Evolutionary conservation across 2,329 filamentous ascomycete species (phyloP).

Genomic region (Metarhizium humberi): DNA sequence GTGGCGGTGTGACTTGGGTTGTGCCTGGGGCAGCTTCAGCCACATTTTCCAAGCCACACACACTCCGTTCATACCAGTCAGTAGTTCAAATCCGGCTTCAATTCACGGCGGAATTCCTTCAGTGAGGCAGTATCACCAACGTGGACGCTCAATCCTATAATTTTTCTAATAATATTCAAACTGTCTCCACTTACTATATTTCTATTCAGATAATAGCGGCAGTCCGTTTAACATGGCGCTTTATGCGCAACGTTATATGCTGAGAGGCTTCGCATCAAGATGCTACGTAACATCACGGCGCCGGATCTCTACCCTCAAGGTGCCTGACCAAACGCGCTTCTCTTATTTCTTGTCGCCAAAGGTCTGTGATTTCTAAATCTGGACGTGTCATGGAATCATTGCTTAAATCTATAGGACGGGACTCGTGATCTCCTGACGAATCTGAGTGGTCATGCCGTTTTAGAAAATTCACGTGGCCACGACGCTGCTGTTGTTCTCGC

Average conservation of each 20-base stretch:
- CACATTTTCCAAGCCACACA: conserved; percentile 7
- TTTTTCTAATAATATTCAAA: neutral
- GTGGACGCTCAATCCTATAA: neutral
- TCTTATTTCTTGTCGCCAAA: conserved; percentile 12
- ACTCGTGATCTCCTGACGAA: conserved; percentile 11
- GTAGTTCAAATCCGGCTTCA: too few relatives aligned
- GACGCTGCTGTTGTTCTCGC: conserved; percentile 40
- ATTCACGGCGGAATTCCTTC: too few relatives aligned
- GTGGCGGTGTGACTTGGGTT: conserved; percentile 12
- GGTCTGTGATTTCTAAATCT: neutral
- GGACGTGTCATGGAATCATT: neutral
- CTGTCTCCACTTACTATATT: too few relatives aligned
- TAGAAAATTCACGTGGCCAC: conserved; percentile 19
- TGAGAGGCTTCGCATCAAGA: conserved; percentile 9
- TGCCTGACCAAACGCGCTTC: conserved; percentile 12
- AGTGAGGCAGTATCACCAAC: too few relatives aligned
- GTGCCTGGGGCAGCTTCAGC: conserved; percentile 4
- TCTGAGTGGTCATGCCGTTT: conserved; percentile 13
- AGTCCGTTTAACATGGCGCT: conserved; percentile 12
- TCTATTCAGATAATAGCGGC: too few relatives aligned
- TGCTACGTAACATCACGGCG: conserved; percentile 1
- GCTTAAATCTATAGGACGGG: conserved; percentile 5
- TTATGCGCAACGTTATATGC: conserved; percentile 10
- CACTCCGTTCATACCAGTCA: too few relatives aligned
- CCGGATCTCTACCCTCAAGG: conserved; percentile 8